phyloP scores from a whole-genome alignment of 2,329 filamentous ascomycete species.

The Exutisphaerella laricina region DNA sequence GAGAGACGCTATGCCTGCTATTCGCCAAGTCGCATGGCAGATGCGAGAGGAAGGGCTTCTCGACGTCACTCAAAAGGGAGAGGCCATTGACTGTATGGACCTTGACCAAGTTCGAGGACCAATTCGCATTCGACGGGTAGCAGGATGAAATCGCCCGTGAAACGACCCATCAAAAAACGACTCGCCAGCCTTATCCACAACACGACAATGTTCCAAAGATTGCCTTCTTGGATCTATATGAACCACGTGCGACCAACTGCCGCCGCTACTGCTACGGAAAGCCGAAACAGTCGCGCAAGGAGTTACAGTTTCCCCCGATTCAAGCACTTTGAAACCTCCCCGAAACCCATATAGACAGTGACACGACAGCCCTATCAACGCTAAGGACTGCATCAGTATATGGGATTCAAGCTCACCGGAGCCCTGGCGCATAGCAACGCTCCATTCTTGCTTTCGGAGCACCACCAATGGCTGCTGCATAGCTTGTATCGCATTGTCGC shows the following conservation, averaged over 20 bases:
- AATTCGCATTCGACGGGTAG: conserved; percentile 38
- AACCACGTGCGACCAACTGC: conserved; percentile 2
- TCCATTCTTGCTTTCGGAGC: neutral
- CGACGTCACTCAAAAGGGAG: conserved; percentile 47
- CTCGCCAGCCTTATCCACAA: neutral
- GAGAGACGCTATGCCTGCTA: conserved; percentile 44
- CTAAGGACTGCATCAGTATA: neutral
- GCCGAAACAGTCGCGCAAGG: neutral
- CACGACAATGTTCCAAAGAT: neutral
- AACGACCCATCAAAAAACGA: neutral
- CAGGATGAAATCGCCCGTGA: neutral
- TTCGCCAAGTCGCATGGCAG: conserved; percentile 41
- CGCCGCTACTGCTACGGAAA: neutral
- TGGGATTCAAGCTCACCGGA: neutral
- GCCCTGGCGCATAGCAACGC: neutral
- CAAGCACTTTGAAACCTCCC: conserved; percentile 4
- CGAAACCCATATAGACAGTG: neutral
- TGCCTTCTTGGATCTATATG: neutral
- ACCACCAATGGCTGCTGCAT: neutral
- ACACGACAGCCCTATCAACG: neutral
- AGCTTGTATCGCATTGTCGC: neutral
- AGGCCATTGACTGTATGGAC: conserved; percentile 31
- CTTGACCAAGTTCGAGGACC: conserved; percentile 42
- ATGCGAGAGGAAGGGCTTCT: conserved; percentile 39
- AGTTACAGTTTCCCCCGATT: conserved; percentile 3